Conservation (phyloP, 2,329 filamentous ascomycete genomes). For the Cordyceps tenuipes region DNA sequence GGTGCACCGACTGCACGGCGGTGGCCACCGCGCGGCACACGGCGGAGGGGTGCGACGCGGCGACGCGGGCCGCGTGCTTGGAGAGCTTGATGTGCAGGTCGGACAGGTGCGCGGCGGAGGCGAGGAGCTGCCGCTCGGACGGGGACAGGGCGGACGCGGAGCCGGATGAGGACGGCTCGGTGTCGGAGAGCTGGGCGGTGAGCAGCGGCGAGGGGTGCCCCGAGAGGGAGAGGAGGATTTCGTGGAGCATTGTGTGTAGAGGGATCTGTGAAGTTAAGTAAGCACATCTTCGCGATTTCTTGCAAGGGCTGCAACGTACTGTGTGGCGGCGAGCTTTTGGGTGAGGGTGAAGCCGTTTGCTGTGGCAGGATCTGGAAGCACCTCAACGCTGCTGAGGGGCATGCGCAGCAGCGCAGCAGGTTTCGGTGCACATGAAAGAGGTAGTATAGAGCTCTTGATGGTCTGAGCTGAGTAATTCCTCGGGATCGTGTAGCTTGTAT, state of each 20-base stretch:
- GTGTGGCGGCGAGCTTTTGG: neutral
- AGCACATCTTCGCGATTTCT: neutral
- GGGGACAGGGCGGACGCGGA: constrained; percentile 53
- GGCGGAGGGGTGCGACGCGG: constrained; percentile 63
- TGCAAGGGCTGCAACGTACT: neutral
- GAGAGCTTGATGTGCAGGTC: constrained; percentile 68
- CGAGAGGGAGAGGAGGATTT: constrained; percentile 92
- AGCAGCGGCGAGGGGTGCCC: constrained; percentile 89
- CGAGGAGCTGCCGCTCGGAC: constrained; percentile 74
- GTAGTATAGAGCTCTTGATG: neutral
- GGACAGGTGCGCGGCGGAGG: constrained; percentile 68
- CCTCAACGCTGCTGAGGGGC: neutral
- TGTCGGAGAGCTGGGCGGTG: constrained; percentile 39
- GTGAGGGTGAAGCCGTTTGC: neutral
- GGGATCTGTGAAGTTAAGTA: neutral
- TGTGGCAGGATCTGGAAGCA: neutral
- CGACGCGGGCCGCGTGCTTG: constrained; percentile 56
- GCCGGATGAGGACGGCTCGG: constrained; percentile 24
- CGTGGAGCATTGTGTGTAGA: constrained; percentile 71
- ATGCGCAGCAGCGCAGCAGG: neutral
- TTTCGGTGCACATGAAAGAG: constrained; percentile 3
- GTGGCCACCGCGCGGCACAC: constrained; percentile 84
- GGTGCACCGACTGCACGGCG: constrained; percentile 64
- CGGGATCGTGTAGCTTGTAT: neutral
- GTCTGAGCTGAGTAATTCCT: neutral